Base-by-base conservation (phyloP, 2,329 filamentous ascomycete genomes). In the Clathrospora elynae region DNA sequence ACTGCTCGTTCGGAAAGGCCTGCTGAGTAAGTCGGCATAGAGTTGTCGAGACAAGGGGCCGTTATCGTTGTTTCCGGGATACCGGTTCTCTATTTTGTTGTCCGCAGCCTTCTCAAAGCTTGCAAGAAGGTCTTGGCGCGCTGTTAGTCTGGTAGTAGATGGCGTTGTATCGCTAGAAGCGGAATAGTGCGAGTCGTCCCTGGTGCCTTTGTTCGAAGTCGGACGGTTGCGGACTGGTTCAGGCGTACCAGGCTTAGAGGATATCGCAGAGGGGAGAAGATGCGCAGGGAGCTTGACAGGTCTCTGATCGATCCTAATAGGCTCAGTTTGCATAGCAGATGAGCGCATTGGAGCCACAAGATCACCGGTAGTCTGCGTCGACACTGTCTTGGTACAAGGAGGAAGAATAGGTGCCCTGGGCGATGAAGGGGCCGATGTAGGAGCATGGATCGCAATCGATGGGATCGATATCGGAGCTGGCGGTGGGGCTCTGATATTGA, bases 391-490 rank as follows among this genome's bases (percentile, higher is more conserved):
- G 5, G 83, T 86, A 49, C 83, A 83, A 42, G 91, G 84, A 39
- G 90, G 90, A 19, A 95, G 84, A 40, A 95, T 81, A 36, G 86
- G 84, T 54, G 86, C 82, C 33, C 80, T 81, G 2, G 90, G 90
- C 2, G 90, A 71, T 4, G 85, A 77, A n/a, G 92, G 90, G 33
- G 87, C 82, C 41, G 90, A 95, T 3, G 80, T 83, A 0, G 93
- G 92, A 20, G 93, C 93, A 57, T 95, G 88, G 36, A 99, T 89
- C 42, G 89, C 87, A 64, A 99, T 99, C 59, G 85, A 88, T 0
- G 92, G 92, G 49, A 96, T 87, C 4, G 77, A 62, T 46, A 73
- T 72, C 31, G 47, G 71, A 71, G 70, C 7, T 68, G 71, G 51
- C 55, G 62, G 33, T 53, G 70, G 35, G 44, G 60, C 53, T 54